Evolutionary conservation across 257 asterid species (phyloP).

Genomic region (Solanum sejunctum): DNA sequence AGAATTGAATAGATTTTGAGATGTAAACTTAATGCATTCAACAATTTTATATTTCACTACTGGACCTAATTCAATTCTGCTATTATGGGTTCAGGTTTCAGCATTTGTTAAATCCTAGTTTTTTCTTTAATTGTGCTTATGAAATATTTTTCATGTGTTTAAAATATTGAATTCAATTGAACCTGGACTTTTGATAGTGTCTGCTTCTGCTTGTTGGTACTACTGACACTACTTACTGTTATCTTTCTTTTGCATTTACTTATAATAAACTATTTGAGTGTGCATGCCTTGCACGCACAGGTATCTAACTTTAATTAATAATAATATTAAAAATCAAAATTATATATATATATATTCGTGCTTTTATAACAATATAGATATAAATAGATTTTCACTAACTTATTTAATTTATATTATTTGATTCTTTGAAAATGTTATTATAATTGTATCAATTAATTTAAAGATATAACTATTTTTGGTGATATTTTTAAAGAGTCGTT

Average conservation of each 20-base stretch:
- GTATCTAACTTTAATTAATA: too few relatives aligned
- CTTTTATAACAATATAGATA: too few relatives aligned
- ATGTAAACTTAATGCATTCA: neutral
- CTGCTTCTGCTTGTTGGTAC: neutral
- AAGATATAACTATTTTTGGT: too few relatives aligned
- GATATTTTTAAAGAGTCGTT: too few relatives aligned
- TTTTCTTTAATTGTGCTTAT: neutral
- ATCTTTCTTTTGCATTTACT: neutral
- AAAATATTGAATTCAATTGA: neutral
- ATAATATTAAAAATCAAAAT: too few relatives aligned
- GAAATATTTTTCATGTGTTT: neutral
- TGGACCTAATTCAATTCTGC: neutral
- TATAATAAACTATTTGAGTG: neutral
- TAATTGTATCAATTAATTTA: too few relatives aligned
- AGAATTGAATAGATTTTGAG: neutral
- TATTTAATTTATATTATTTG: neutral
- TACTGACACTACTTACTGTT: neutral
- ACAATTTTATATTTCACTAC: neutral
- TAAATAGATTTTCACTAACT: neutral
- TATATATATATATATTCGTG: too few relatives aligned
- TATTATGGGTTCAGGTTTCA: neutral
- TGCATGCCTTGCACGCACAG: too few relatives aligned
- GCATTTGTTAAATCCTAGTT: neutral
- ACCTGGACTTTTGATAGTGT: neutral
- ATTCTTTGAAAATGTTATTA: neutral